Percentiles rank a stretch among this genome's conserved stretches.
Conservation (phyloP, 2,329 filamentous ascomycete species). For the Davidsoniella eucalypti region DNA sequence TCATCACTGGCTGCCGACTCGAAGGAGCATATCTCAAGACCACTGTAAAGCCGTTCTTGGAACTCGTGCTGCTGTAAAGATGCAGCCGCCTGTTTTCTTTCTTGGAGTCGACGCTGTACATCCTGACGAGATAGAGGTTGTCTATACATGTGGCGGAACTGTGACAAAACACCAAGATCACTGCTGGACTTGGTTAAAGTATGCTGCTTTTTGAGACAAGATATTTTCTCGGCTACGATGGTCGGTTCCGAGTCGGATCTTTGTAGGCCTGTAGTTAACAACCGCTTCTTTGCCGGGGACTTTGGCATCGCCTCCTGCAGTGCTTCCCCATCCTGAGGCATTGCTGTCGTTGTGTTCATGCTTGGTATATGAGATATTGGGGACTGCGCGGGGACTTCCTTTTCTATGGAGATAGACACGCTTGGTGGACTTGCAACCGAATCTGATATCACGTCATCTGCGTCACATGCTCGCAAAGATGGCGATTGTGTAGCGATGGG, state of each 20-base stretch:
- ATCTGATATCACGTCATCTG: too few relatives aligned
- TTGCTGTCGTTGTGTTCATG: too few relatives aligned
- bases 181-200: constrained; percentile 12
- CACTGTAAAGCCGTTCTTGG: constrained; percentile 17
- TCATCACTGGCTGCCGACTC: constrained; percentile 31
- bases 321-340: too few relatives aligned
- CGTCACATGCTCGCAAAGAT: too few relatives aligned
- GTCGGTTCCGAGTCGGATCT: neutral
- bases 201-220: neutral
- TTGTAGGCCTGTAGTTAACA: neutral
- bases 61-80: constrained; percentile 11
- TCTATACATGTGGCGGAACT: neutral
- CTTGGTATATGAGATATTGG: too few relatives aligned
- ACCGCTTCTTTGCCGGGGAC: too few relatives aligned
- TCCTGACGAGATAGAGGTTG: constrained; percentile 16
- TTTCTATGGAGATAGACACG: too few relatives aligned
- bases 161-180: constrained; percentile 5
- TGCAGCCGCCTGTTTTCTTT: constrained; percentile 10
- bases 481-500: too few relatives aligned
- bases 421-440: too few relatives aligned
- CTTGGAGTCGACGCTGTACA: constrained; percentile 17
- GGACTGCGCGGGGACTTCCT: too few relatives aligned
- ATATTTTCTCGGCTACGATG: neutral
- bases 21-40: constrained; percentile 35
- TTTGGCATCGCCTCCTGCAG: too few relatives aligned